Percentiles rank a stretch among this genome's conserved stretches.
Evolutionary conservation across 108 stramenopile genomes (phyloP).

Genomic region (Nannochloropsis oceanica): DNA sequence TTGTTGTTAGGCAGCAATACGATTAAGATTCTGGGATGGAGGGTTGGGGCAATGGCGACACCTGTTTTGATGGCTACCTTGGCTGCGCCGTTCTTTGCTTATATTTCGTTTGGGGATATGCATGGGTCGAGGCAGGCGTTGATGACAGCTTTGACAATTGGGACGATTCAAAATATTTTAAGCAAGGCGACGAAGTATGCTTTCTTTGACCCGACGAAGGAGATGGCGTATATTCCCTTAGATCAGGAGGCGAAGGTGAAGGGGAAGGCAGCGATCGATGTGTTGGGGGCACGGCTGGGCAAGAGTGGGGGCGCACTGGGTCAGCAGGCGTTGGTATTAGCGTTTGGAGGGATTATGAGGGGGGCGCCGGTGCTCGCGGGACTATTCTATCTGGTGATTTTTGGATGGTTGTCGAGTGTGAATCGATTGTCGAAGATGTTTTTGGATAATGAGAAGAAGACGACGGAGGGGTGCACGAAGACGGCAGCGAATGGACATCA

Average conservation of each 20-base stretch:
- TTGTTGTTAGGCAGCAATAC: constrained; percentile 79
- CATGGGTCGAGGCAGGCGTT: neutral
- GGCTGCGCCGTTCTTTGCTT: constrained; percentile 15
- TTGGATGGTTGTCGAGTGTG: neutral
- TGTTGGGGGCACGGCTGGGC: constrained; percentile 75
- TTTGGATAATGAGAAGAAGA: neutral
- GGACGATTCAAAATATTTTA: constrained; percentile 85
- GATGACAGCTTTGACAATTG: constrained; percentile 83
- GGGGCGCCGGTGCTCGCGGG: constrained; percentile 54
- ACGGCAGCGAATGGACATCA: neutral
- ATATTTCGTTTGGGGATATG: constrained; percentile 9
- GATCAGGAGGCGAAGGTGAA: constrained; percentile 57
- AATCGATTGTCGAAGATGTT: neutral
- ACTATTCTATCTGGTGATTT: constrained; percentile 8
- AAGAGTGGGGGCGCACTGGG: constrained; percentile 85
- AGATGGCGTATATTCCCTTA: constrained; percentile 97
- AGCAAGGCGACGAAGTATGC: constrained; percentile 84
- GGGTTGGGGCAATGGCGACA: constrained; percentile 75
- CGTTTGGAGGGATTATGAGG: constrained; percentile 71
- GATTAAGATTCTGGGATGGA: constrained; percentile 78
- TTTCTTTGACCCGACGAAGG: constrained; percentile 85
- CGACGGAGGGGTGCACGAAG: neutral
- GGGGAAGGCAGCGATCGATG: constrained; percentile 69
- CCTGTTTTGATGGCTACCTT: constrained; percentile 49
- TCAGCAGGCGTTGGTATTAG: constrained; percentile 72